Percentiles rank a stretch among this genome's conserved stretches.
phyloP scores from a whole-genome alignment of 495 filamentous ascomycete genomes.

The Xylaria castorea region DNA sequence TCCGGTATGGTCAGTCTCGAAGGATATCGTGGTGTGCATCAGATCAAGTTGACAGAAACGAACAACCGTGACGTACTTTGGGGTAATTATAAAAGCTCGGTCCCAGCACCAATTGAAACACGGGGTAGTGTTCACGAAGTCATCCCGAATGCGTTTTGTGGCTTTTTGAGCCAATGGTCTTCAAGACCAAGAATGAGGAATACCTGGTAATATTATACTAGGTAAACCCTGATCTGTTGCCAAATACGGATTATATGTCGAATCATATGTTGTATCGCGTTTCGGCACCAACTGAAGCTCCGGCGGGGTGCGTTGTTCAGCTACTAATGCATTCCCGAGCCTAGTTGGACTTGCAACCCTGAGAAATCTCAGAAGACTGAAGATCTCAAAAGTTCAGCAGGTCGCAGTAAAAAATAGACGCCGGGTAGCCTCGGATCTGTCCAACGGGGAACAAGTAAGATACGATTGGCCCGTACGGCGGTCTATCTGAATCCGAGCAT shows the following conservation, averaged over 20 bases:
- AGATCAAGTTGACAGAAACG: background rate
- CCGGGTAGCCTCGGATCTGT: background rate
- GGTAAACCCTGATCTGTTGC: background rate
- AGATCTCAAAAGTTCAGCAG: background rate
- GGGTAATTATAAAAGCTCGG: constrained; percentile 5
- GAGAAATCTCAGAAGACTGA: background rate
- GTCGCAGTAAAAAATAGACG: background rate
- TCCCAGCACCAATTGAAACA: constrained; percentile 1
- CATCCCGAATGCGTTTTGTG: background rate
- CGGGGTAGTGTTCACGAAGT: background rate
- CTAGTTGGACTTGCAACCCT: background rate
- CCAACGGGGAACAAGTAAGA: background rate
- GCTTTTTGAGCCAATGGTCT: background rate
- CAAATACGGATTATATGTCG: background rate
- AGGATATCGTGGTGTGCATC: background rate
- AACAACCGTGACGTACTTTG: background rate
- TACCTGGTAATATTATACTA: background rate
- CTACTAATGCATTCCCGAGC: background rate
- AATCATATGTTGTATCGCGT: constrained; percentile 9
- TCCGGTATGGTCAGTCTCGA: background rate
- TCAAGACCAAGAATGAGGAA: background rate
- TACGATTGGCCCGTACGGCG: background rate
- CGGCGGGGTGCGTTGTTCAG: background rate
- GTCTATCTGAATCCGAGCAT: background rate
- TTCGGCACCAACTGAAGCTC: constrained; percentile 10